phyloP scores from a whole-genome alignment of 2,329 filamentous ascomycete species.

The Elsinoe fawcettii region DNA sequence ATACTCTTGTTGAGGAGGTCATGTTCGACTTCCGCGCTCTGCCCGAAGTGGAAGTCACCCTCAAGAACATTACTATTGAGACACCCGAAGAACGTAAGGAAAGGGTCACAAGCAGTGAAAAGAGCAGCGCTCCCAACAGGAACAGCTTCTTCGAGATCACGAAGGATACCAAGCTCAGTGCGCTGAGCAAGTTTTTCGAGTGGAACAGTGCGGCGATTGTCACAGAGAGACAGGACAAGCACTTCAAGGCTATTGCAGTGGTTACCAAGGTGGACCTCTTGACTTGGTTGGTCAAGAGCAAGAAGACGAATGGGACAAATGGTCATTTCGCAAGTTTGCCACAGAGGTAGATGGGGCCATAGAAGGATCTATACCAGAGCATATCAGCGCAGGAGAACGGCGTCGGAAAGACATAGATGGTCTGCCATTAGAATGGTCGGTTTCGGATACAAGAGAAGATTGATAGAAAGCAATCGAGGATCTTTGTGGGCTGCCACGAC shows the following conservation, averaged over 20 bases:
- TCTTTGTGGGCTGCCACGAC: not conserved
- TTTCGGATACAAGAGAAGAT: not conserved
- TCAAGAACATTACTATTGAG: conserved; percentile 51
- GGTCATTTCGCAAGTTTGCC: conserved; percentile 10
- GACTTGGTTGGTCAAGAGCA: conserved; percentile 76
- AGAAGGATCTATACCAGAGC: not conserved
- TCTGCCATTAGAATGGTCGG: not conserved
- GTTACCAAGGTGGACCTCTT: conserved; percentile 95
- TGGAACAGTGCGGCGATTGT: conserved; percentile 97
- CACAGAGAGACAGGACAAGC: conserved; percentile 59
- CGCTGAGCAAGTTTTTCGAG: conserved; percentile 87
- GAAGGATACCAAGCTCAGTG: conserved; percentile 72
- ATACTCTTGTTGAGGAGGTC: conserved; percentile 70
- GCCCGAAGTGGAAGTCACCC: conserved; percentile 84
- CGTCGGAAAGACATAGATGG: not conserved
- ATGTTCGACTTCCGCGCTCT: conserved; percentile 95
- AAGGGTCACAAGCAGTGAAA: conserved; percentile 24
- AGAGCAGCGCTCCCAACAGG: conserved; percentile 40
- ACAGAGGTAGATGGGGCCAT: not conserved
- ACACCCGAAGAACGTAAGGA: conserved; percentile 33
- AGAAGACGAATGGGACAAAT: conserved; percentile 22
- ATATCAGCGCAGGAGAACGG: conserved; percentile 1
- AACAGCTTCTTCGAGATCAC: conserved; percentile 91
- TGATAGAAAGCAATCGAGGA: conserved; percentile 8
- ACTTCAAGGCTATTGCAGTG: conserved; percentile 71